Evolutionary conservation across 768 basidiomycete genomes (phyloP), one percentile per base, ranked within the genome.

Genomic region (Phallus indusiatus): DNA sequence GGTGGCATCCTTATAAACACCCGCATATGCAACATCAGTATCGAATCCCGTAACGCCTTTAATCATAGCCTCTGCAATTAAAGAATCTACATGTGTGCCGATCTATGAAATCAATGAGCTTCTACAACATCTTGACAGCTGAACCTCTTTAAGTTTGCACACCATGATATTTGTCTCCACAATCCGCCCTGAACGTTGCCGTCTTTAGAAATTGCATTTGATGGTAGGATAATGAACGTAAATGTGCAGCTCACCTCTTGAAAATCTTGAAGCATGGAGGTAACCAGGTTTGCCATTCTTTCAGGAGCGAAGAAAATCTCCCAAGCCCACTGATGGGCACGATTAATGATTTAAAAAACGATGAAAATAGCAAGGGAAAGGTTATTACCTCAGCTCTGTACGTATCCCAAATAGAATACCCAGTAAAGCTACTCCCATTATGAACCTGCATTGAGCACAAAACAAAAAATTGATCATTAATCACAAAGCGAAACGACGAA

Each of bases 141-240:
- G n/a, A n/a, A n/a, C n/a, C n/a, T n/a, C n/a, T n/a, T n/a, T n/a
- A n/a, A n/a, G n/a, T n/a, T n/a, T n/a, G n/a, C 65, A 5, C 57
- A 82, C 83, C 89, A 92, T 92, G 64, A 90, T 90, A 63, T 89
- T 92, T 0, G 89, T 90, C 66, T 92, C 86, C 74, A 86, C 81
- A 14, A 91, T 78, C 90, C 90, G 16, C 86, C 81, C 82, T 77
- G n/a, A n/a, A n/a, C n/a, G n/a, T n/a, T n/a, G n/a, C n/a, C n/a
- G n/a, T n/a, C n/a, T n/a, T n/a, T n/a, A n/a, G n/a, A n/a, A n/a
- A n/a, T n/a, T n/a, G n/a, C n/a, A n/a, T n/a, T n/a, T n/a, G n/a
- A n/a, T n/a, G n/a, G n/a, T n/a, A n/a, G n/a, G n/a, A n/a, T n/a
- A n/a, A n/a, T n/a, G n/a, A n/a, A n/a, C 18, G 36, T 8, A 21